A percentile compares a stretch with the other conserved stretches of the same genome.
Evolutionary conservation across 257 asterid species (phyloP).

Genomic region (Nicotiana otophora): DNA sequence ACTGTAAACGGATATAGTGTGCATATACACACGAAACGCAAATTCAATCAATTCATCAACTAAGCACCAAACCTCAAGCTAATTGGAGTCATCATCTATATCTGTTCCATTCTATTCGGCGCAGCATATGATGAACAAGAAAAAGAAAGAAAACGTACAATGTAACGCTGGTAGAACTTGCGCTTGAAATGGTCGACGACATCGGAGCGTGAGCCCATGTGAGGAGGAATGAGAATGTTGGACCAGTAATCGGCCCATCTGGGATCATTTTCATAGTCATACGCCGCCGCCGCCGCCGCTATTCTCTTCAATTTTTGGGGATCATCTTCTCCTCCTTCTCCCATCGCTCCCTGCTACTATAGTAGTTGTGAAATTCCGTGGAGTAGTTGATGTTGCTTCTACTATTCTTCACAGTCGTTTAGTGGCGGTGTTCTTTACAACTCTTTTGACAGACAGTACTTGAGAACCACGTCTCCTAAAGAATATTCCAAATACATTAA

Average conservation of each 20-base stretch:
- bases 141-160: constrained; percentile 28
- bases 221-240: constrained; percentile 84
- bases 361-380: not conserved
- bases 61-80: not conserved
- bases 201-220: constrained; percentile 75
- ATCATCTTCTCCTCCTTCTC: constrained; percentile 65
- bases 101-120: no score
- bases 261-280: constrained; percentile 79
- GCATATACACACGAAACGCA: not conserved
- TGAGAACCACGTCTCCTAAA: no score
- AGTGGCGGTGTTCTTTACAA: not conserved
- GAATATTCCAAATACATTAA: no score
- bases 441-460: no score
- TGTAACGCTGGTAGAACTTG: constrained; percentile 91
- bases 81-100: not conserved
- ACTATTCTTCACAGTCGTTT: not conserved
- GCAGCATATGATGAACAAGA: not conserved
- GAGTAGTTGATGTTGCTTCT: not conserved
- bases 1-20: not conserved
- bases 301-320: constrained; percentile 75
- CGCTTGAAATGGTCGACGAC: constrained; percentile 83
- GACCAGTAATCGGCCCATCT: constrained; percentile 96
- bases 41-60: not conserved
- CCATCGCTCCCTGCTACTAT: constrained; percentile 32
- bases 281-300: constrained; percentile 75